A percentile compares a stretch with the other conserved stretches of the same genome.
Conservation (phyloP, 1,284 basidiomycete species). For the Cryptococcus sp. region DNA sequence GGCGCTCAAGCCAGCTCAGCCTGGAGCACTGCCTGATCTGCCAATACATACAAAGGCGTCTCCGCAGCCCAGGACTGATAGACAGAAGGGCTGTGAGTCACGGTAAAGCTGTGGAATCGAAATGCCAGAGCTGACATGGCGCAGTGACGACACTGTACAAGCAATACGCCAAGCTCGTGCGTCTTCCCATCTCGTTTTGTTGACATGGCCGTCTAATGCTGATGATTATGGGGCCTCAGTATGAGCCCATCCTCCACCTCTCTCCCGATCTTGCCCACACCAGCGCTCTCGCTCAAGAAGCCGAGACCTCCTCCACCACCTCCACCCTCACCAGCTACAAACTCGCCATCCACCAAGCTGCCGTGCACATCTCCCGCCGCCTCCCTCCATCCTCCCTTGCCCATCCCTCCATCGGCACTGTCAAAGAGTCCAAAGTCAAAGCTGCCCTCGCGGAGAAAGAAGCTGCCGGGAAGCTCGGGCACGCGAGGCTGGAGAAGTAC, state of each 20-base stretch:
- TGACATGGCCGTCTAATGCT: neutral
- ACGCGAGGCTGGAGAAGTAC: conserved; percentile 56
- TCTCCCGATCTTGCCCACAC: conserved; percentile 38
- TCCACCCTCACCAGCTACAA: conserved; percentile 43
- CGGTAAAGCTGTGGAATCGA: neutral
- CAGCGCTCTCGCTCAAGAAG: conserved; percentile 39
- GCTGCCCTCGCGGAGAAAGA: conserved; percentile 61
- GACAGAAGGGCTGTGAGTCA: conserved; percentile 40
- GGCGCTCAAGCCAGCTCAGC: neutral
- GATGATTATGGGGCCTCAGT: conserved; percentile 21
- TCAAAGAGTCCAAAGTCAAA: conserved; percentile 61
- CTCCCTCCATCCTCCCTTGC: conserved; percentile 59
- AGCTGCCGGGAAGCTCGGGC: conserved; percentile 59
- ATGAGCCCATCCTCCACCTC: conserved; percentile 25
- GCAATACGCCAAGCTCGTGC: conserved; percentile 41
- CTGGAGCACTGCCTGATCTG: conserved; percentile 17
- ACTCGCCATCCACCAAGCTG: conserved; percentile 44
- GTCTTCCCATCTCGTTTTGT: neutral
- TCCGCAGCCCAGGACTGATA: conserved; percentile 35
- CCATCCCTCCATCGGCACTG: conserved; percentile 77
- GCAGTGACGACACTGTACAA: conserved; percentile 37
- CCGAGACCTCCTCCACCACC: conserved; percentile 32
- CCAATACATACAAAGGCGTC: conserved; percentile 20
- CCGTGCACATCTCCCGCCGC: conserved; percentile 56
- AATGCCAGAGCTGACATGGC: conserved; percentile 2